Base-by-base conservation (phyloP, 2,329 filamentous ascomycete genomes). In the Fusarium ramigenum region DNA sequence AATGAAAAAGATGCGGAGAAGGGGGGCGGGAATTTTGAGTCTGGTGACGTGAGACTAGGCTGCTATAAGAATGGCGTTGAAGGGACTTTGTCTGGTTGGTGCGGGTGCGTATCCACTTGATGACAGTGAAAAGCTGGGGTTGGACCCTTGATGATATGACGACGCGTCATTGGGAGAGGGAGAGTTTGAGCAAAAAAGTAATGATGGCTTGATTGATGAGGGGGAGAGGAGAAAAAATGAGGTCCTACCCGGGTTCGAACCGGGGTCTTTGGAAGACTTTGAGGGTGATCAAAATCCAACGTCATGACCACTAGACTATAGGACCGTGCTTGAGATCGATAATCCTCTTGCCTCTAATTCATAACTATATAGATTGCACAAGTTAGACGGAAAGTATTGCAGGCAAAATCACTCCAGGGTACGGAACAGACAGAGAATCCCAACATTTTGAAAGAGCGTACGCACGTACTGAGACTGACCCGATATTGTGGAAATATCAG, bases 261-360 rank as follows among this genome's bases (percentile, higher is more conserved):
- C 64, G 64, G 64, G 64, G 64, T 66, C 62, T 66, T 66, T 63
- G 64, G 64, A 66, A 66, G 64, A 36, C 34, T 66, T 46, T 63
- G 52, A 34, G 10, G 32, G 44, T 34, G 0, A 66, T 66, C 64
- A 66, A 66, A 66, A 66, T 66, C 64, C 64, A 66, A 66, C 64
- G 64, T 66, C 64, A 63, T 67, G 63, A 67, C 64, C 64, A 67
- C 64, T 67, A 67, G 64, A 67, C 64, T 67, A 67, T 67, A 67
- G 64, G 64, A 67, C 64, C 64, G 19, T 8, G 19, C 37, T 36
- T 36, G 5, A 18, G 40, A 47, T n/a, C n/a, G n/a, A n/a, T n/a
- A n/a, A n/a, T n/a, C n/a, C n/a, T n/a, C n/a, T n/a, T n/a, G n/a
- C n/a, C n/a, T n/a, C n/a, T n/a, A n/a, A n/a, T n/a, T n/a, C n/a